Base-by-base conservation (phyloP, 257 asterid genomes). In the Linaria vulgaris region DNA sequence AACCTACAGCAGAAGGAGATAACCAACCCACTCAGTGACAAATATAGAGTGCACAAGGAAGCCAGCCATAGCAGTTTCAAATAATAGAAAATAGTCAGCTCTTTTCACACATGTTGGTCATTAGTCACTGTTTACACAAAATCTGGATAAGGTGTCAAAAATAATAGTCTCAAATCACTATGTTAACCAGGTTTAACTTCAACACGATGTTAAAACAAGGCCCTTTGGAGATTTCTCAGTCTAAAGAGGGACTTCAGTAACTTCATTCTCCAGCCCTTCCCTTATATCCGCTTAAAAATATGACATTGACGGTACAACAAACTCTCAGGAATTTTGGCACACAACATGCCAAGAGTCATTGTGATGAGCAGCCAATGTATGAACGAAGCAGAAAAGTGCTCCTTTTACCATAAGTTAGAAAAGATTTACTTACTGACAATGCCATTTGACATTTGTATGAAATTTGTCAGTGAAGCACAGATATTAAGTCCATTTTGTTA, bases 1-100 rank as follows among this genome's bases (percentile, higher is more conserved):
- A 92, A 92, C 77, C 98, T 88, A 69, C 57, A 48, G 61, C 59
- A 68, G 10, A 50, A 19, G 38, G 69, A 25, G 1, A 47, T 6
- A n/a, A 5, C 58, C 47, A 1, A 47, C 61, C 16, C 61, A 44
- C 41, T 63, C n/a, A 43, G 27, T 3, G 15, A 50, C 31, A 39
- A 57, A 67, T 25, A 57, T 34, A 3, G 10, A 49, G 19, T 38
- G 53, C 41, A 8, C 4, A 34, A 61, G 5, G 34, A 45, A 24
- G 66, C 22, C 16, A 37, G 41, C 14, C 27, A 16, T 31, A 16
- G 34, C 34, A 48, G 12, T 34, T 34, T 34, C 6, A 34, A 11
- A 34, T 34, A 34, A 34, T 48, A 6, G 51, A 31, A 55, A n/a
- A n/a, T 50, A 10, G 23, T 54, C 17, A 25, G 59, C 46, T 11